phyloP scores from a whole-genome alignment of 805 yeast species.

The Candida ficus region DNA sequence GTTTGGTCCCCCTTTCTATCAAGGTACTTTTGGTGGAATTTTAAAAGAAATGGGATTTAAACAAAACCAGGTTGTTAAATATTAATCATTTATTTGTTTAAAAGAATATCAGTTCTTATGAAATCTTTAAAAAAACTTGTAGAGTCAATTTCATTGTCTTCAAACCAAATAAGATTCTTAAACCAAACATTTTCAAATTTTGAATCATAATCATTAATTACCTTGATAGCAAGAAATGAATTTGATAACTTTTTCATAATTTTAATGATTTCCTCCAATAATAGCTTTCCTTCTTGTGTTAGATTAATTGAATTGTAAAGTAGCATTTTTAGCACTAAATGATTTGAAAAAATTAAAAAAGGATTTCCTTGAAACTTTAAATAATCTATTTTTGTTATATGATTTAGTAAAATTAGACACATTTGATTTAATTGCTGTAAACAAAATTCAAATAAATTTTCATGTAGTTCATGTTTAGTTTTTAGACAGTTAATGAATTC shows the following conservation, averaged over 20 bases:
- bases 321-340: too few relatives aligned
- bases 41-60: background rate
- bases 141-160: background rate
- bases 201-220: background rate
- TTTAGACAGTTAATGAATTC: too few relatives aligned
- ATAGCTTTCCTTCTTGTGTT: background rate
- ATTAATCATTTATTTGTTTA: background rate
- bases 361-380: background rate
- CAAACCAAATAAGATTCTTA: background rate
- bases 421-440: too few relatives aligned
- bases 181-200: background rate
- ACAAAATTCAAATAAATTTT: background rate
- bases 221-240: background rate
- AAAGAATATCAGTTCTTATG: background rate
- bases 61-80: background rate
- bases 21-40: background rate
- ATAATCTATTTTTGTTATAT: background rate
- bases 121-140: conserved; percentile 1
- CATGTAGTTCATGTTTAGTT: too few relatives aligned
- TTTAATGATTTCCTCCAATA: too few relatives aligned
- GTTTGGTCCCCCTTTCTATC: conserved; percentile 1
- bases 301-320: background rate
- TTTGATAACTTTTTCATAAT: background rate
- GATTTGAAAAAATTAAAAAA: background rate
- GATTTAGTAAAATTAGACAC: background rate